Evolutionary conservation across 371 early-diverging fungal genomes (phyloP), one percentile per base, ranked within the genome.

Genomic region (Syncephalastrum racemosum): DNA sequence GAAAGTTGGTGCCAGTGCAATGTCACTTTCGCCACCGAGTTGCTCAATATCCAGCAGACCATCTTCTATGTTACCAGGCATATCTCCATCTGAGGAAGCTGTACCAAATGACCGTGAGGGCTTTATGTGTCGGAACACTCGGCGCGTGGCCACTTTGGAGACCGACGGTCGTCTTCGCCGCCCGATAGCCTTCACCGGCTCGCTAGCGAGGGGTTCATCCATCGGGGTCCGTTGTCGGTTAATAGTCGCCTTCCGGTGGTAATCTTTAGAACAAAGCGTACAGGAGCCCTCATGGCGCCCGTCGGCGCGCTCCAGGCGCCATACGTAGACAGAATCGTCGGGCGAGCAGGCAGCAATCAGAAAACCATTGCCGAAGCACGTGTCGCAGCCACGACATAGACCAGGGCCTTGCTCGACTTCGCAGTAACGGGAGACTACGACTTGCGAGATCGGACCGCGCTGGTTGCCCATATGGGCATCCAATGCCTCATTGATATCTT

Each of bases 41-140:
- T 71, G 71, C 44, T 71, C 71, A 14, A 71, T 71, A 49, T 67
- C 71, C 43, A 62, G n/a, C 42, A 67, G n/a, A 15, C 57, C 65
- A 43, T 54, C 48, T 16, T 25, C 49, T 31, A 31, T 31, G 10
- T 31, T 31, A 8, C 36, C 36, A 31, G 36, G 3, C 36, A 8
- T 31, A 12, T 31, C 36, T 7, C 36, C 36, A 31, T 31, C 36
- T 12, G 36, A 31, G 36, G 36, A 31, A 31, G 36, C 36, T 31
- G 36, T 31, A 31, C 36, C 36, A 10, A 31, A 31, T 31, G 36
- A 31, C 36, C 36, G 36, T 12, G 36, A 31, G 8, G 52, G 52
- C 42, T 42, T 36, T 15, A 51, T 51, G 23, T 51, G 52, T 18
- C 52, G 52, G 16, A 51, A 51, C 52, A 51, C 20, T 36, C 31